Conservation (phyloP, 441 rosid genomes). For the Croton laevigatus region DNA sequence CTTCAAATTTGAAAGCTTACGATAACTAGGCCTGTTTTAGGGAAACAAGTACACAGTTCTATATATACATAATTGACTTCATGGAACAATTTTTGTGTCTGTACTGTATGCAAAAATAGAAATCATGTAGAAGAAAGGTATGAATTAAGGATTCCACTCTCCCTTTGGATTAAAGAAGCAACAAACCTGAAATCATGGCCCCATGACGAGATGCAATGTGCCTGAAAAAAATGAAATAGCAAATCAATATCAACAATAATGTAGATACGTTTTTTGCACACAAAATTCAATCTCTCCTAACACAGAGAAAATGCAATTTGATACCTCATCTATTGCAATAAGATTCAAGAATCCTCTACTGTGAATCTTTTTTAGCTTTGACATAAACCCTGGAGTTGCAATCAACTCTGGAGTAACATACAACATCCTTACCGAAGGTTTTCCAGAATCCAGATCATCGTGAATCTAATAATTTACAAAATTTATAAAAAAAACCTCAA, state of each 20-base stretch:
- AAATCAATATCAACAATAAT: slow-evolving; percentile 13
- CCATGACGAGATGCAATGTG: slow-evolving; percentile 97
- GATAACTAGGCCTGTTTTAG: slow-evolving; percentile 71
- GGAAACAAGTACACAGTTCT: not conserved
- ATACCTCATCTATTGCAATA: slow-evolving; percentile 92
- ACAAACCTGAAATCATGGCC: slow-evolving; percentile 98
- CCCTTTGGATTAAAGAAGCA: slow-evolving; percentile 17
- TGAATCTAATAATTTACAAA: slow-evolving; percentile 53
- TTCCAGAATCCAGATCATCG: slow-evolving; percentile 87
- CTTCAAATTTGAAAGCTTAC: slow-evolving; percentile 82
- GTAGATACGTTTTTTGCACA: not conserved
- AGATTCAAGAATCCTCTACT: slow-evolving; percentile 82
- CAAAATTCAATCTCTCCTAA: not conserved
- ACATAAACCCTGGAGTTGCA: slow-evolving; percentile 81
- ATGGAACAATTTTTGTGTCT: not conserved
- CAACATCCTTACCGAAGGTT: slow-evolving; percentile 69
- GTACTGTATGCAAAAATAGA: not conserved
- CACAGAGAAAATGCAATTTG: not conserved
- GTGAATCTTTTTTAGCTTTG: slow-evolving; percentile 67
- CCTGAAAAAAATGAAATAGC: slow-evolving; percentile 44
- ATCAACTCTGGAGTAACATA: slow-evolving; percentile 94
- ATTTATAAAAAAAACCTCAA: not conserved
- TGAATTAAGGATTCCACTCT: not conserved
- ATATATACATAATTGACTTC: not conserved
- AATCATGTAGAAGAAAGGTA: not conserved